Evolutionary conservation across 257 asterid genomes (phyloP), one percentile per base, ranked within the genome.

Genomic region (Scutellaria barbata): DNA sequence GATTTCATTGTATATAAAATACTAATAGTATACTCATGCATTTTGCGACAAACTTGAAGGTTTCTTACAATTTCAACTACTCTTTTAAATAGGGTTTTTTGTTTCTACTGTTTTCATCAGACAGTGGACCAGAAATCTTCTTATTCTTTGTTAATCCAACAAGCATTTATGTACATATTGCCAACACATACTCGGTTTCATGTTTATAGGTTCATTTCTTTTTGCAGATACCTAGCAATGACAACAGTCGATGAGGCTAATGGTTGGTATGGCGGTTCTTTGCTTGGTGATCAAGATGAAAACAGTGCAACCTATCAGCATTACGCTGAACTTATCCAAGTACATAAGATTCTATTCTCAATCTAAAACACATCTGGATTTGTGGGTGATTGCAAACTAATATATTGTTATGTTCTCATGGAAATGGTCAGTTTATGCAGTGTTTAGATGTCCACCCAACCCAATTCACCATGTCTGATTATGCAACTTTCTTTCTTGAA

Each of bases 201-300:
- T 57, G 8, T 45, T 63, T 63, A 37, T 35, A 30, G 6, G 3
- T 52, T 51, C 33, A 51, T 55, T 67, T 46, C 20, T 55, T 74
- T 42, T n/a, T 73, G 43, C 74, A 95, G 99, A 80, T 95, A 92
- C 82, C 82, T 85, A 37, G 92, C 96, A 66, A 86, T 89, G 96
- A 95, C 90, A 33, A 82, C 95, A 13, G 84, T 84, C 12, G 85
- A 92, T 18, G 97, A 92, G 83, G 77, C 94, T 48, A 89, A 88
- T 80, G 98, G 98, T 69, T 95, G 99, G 99, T 95, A 87, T 69
- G 98, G 99, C 2, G 98, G 99, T 55, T 84, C 94, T 6, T 78
- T 95, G 77, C 85, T 95, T 65, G 99, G 97, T 14, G 98, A 89
- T 82, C 96, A 83, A 83, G 96, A 92, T 53, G 98, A 92, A 74